Evolutionary conservation across 208 protist genomes (phyloP).

Genomic region (Herpetomonas samuelpessoai): DNA sequence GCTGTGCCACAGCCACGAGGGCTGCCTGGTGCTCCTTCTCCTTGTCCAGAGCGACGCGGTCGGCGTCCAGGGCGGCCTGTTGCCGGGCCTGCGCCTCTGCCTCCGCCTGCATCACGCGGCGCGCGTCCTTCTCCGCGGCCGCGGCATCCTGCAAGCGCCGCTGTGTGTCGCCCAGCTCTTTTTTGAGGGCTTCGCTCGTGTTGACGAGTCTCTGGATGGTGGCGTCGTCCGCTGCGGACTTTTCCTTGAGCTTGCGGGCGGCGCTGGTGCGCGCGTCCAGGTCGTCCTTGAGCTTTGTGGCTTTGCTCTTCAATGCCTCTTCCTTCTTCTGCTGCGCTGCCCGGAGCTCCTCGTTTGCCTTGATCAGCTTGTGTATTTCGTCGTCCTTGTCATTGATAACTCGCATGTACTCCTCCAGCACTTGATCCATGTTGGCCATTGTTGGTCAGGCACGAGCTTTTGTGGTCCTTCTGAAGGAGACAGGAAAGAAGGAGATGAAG

Average conservation of each 20-base stretch:
- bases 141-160: conserved; percentile 1
- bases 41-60: conserved; percentile 1
- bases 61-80: conserved; percentile 2
- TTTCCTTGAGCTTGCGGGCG: conserved; percentile 22
- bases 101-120: conserved; percentile 3
- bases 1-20: conserved; percentile 14
- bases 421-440: conserved; percentile 42
- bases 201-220: conserved; percentile 34
- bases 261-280: conserved; percentile 21
- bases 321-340: conserved; percentile 25
- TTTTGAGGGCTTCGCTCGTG: conserved; percentile 32
- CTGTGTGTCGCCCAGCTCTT: conserved; percentile 12
- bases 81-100: not conserved
- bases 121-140: not conserved
- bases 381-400: conserved; percentile 88
- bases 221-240: conserved; percentile 21
- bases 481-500: no score
- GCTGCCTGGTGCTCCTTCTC: conserved; percentile 19
- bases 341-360: conserved; percentile 41
- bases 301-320: conserved; percentile 18
- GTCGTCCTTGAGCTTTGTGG: conserved; percentile 13
- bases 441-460: no score
- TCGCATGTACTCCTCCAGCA: conserved; percentile 85
- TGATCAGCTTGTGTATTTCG: conserved; percentile 57
- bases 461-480: no score